These are phyloP conservation scores for Parasarocladium wereldwijsianum DNA, from an alignment of 2,329 filamentous ascomycete species.

Conservation along the genomic window DNA sequence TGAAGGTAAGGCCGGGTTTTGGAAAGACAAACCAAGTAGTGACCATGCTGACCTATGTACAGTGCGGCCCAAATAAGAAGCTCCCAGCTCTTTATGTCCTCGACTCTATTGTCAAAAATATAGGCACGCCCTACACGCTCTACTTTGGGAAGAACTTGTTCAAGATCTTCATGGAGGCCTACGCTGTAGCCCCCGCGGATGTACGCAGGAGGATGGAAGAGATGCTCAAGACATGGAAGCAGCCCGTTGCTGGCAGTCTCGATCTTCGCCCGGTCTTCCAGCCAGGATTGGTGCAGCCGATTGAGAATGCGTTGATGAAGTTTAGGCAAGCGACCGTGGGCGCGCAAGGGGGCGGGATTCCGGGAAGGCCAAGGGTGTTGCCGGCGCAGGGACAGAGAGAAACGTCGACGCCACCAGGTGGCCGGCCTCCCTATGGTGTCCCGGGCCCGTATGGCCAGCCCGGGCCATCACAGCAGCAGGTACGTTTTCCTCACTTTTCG, in stretches of 20 bases:
- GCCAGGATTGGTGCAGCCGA: constrained; percentile 71
- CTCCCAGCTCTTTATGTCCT: constrained; percentile 93
- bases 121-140: constrained; percentile 91
- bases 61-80: constrained; percentile 76
- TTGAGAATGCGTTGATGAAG: constrained; percentile 88
- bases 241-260: constrained; percentile 84
- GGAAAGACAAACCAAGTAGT: no score
- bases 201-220: constrained; percentile 89
- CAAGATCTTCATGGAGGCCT: constrained; percentile 92
- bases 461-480: constrained; percentile 14
- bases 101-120: constrained; percentile 97
- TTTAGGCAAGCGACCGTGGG: constrained; percentile 48
- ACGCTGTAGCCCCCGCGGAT: constrained; percentile 69
- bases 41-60: no score
- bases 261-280: constrained; percentile 89
- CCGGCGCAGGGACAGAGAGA: constrained; percentile 44
- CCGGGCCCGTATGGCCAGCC: constrained; percentile 9
- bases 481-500: constrained; percentile 10
- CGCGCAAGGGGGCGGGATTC: constrained; percentile 28
- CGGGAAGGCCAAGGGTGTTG: constrained; percentile 31
- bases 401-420: constrained; percentile 58
- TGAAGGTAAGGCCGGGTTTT: constrained; percentile 53
- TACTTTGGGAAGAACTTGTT: constrained; percentile 89
- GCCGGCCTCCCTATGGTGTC: constrained; percentile 16
- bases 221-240: constrained; percentile 96